These are phyloP conservation scores for Kitagawia praeruptora DNA, from an alignment of 129 eudicot genomes.

Conservation along the genomic window DNA sequence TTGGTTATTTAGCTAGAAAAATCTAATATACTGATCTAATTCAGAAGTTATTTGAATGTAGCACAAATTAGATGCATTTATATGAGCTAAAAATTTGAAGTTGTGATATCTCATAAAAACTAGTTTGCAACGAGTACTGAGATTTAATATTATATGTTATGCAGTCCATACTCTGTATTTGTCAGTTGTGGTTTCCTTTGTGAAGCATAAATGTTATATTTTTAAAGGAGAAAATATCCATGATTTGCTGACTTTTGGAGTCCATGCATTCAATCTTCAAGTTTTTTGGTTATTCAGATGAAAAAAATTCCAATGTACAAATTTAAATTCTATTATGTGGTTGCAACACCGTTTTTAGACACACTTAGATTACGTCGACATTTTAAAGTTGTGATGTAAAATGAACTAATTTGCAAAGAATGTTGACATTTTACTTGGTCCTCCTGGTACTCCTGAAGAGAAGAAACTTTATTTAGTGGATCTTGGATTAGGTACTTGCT, in stretches of 20 bases:
- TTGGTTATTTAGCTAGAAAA: too few species aligned
- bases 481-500: conserved; percentile 68
- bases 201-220: neutral
- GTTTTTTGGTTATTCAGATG: neutral
- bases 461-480: conserved; percentile 76
- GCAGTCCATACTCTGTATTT: neutral
- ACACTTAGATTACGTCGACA: neutral
- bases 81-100: neutral
- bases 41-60: neutral
- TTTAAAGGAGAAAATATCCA: neutral
- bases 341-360: neutral
- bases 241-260: neutral
- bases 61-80: neutral
- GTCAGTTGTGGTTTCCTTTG: neutral
- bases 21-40: too few species aligned
- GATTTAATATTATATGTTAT: neutral
- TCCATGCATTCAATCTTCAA: neutral
- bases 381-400: neutral
- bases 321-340: neutral
- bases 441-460: conserved; percentile 75
- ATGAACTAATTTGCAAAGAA: neutral
- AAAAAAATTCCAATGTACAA: neutral
- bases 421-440: conserved; percentile 64
- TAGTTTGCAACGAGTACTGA: neutral
- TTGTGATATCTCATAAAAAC: neutral